These are phyloP conservation scores for Tolypocladium sp. DNA, from an alignment of 2,329 filamentous ascomycete genomes.

Conservation along the genomic window DNA sequence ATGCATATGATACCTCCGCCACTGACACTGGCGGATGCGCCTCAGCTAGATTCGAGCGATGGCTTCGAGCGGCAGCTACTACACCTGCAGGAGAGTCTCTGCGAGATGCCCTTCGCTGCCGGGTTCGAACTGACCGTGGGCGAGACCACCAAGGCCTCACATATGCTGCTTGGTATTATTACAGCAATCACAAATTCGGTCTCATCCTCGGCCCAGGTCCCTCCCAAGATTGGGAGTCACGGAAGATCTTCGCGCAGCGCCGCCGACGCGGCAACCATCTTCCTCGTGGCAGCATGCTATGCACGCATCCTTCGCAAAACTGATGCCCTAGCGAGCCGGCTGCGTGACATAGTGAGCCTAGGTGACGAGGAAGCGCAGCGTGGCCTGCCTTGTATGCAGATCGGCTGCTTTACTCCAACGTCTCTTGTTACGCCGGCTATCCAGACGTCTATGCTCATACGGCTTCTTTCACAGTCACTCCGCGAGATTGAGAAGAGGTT, in stretches of 20 bases:
- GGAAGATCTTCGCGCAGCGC: neutral
- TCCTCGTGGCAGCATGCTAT: constrained; percentile 3
- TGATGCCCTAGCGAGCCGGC: neutral
- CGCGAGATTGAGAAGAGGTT: constrained; percentile 4
- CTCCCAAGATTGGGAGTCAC: neutral
- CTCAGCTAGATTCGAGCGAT: neutral
- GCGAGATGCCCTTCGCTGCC: neutral
- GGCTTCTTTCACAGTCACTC: constrained; percentile 2
- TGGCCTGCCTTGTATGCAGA: constrained; percentile 1
- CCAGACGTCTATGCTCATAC: constrained; percentile 1
- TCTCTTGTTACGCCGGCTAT: constrained; percentile 1
- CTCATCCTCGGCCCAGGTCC: neutral
- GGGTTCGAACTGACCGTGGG: neutral
- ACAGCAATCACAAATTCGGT: neutral
- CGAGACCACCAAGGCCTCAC: neutral
- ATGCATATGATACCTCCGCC: neutral
- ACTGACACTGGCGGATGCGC: neutral
- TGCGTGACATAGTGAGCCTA: constrained; percentile 1
- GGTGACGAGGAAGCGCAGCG: neutral
- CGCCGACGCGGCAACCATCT: constrained; percentile 1
- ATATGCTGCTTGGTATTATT: constrained; percentile 1
- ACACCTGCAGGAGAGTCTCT: neutral
- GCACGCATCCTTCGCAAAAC: constrained; percentile 1
- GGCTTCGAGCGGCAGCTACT: constrained; percentile 1
- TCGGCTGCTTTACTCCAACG: neutral